Evolutionary conservation across 495 filamentous ascomycete species (phyloP), one percentile per base, ranked within the genome.

Genomic region (Lasiosphaeria hispida): DNA sequence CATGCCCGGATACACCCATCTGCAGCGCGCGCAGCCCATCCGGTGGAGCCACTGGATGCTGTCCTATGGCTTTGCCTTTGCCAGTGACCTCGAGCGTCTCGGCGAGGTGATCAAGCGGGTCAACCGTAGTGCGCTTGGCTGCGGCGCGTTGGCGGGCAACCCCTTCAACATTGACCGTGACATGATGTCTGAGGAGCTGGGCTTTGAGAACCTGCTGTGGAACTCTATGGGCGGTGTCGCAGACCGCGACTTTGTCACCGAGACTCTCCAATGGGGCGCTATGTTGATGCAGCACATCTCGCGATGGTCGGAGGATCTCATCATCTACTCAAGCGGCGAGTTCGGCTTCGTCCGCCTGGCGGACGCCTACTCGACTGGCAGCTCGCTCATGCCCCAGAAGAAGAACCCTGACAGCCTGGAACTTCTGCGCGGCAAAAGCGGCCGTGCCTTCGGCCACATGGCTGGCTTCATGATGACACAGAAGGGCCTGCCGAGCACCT

Each of bases 351-450:
- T 96, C 42, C 80, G 82, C 52, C 75, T 96, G 23, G 91, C 91
- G 7, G 92, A 96, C 66, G 88, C 89, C 1, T 96, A 95, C 71
- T 85, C 83, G 7, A 96, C 91, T 1, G 92, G 91, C 37, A 87
- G 83, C 58, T 90, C 85, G 14, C 74, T 96, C 41, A 96, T 96
- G 92, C 92, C 92, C 43, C 91, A 98, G 78, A 96, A 96, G 66
- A 78, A 79, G 70, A 87, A 89, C 69, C 79, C 83, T 45, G 92
- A 98, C 73, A 85, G 82, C 57, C 76, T 97, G 35, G 93, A 97
- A 72, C 83, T 97, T 47, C 79, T 97, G 34, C 82, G 93, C 5
- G 93, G 92, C 14, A 97, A 97, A 78, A 77, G 82, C 36, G 92
- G 92, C 1, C 80, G 92, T 43, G 85, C 86, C 8, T 93, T 96